These are phyloP conservation scores for Triticum turgidum DNA, from an alignment of 176 grass and related monocot species.

Conservation along the genomic window DNA sequence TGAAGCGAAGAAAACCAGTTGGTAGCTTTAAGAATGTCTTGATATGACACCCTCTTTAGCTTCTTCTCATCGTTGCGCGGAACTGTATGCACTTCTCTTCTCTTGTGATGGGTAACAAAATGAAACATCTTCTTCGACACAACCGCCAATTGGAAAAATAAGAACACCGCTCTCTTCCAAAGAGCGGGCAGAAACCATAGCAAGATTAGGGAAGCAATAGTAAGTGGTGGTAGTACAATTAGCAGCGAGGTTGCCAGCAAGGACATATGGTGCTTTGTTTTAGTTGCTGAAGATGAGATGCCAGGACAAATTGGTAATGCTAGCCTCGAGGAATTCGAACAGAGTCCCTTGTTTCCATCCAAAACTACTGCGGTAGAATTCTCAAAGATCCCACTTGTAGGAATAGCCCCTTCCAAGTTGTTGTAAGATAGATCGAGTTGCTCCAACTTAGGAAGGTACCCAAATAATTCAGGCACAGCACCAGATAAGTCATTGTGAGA, in stretches of 20 bases:
- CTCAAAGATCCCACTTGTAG: neutral
- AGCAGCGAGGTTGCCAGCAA: neutral
- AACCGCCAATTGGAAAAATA: too few relatives aligned
- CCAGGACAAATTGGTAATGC: neutral
- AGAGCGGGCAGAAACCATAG: neutral
- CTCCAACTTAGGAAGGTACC: neutral
- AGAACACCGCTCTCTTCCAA: too few relatives aligned
- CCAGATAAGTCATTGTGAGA: conserved; percentile 6
- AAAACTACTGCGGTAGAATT: neutral
- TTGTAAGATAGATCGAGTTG: conserved; percentile 24
- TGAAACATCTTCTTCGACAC: too few relatives aligned
- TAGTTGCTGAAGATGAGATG: neutral
- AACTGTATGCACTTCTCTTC: neutral
- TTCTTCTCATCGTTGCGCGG: neutral
- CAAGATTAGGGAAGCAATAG: neutral
- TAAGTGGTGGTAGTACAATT: neutral
- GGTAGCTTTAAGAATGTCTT: conserved; percentile 33
- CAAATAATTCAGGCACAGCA: neutral
- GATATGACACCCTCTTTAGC: conserved; percentile 19
- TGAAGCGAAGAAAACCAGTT: conserved; percentile 19
- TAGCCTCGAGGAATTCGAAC: neutral
- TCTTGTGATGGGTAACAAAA: neutral
- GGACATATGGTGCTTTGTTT: neutral
- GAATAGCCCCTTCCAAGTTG: conserved; percentile 5
- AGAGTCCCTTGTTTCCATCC: neutral